These are phyloP conservation scores for Rhododendron ovatum DNA, from an alignment of 148 eudicot genomes.

Conservation along the genomic window DNA sequence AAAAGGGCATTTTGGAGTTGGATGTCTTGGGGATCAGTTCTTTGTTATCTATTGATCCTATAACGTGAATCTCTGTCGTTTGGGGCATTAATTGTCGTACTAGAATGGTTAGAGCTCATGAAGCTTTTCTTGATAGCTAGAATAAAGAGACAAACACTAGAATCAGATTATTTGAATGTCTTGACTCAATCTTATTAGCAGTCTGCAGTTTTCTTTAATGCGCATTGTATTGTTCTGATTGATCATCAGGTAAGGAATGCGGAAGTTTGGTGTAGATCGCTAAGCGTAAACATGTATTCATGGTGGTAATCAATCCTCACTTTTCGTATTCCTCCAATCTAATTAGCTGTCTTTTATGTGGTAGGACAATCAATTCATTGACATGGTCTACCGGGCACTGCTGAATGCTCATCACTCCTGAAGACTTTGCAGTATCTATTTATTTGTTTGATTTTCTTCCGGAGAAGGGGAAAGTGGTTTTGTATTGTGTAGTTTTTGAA, in stretches of 20 bases:
- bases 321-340: not conserved
- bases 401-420: slow-evolving; percentile 47
- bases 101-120: not conserved
- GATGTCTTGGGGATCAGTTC: not conserved
- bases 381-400: slow-evolving; percentile 49
- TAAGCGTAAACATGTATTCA: not conserved
- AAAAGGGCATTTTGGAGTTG: not conserved
- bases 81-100: not conserved
- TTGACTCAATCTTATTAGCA: not conserved
- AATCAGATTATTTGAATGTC: not conserved
- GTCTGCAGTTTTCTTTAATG: not conserved
- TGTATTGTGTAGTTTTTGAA: not conserved
- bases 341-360: slow-evolving; percentile 1
- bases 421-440: slow-evolving; percentile 5
- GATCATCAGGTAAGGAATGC: not conserved
- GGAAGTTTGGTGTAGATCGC: not conserved
- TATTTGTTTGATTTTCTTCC: not conserved
- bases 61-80: not conserved
- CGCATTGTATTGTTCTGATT: not conserved
- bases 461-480: not conserved
- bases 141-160: not conserved
- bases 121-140: not conserved
- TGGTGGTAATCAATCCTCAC: not conserved
- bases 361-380: slow-evolving; percentile 62
- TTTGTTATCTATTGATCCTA: not conserved